Percentiles rank a stretch among this genome's conserved stretches.
Conservation (phyloP, 2,329 filamentous ascomycete species). For the Paracoccidioides brasiliensis region DNA sequence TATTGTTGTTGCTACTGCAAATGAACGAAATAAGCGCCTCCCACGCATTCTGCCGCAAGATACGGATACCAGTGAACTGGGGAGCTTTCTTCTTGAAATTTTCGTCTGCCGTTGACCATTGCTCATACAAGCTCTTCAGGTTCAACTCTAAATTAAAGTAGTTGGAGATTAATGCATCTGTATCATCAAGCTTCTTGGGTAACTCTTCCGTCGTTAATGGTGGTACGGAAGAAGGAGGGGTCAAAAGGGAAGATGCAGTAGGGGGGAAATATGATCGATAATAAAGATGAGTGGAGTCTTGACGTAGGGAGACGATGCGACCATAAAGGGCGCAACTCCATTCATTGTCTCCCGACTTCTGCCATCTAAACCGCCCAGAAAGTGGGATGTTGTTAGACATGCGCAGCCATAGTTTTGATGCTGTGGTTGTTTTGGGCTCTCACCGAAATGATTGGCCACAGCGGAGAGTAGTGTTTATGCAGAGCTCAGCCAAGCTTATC, state of each 20-base stretch:
- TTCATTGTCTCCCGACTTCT: conserved; percentile 62
- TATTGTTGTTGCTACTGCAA: conserved; percentile 98
- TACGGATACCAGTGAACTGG: conserved; percentile 79
- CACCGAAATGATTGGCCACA: conserved; percentile 87
- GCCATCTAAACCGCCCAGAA: conserved; percentile 50
- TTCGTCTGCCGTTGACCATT: conserved; percentile 74
- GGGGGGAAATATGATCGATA: conserved; percentile 57
- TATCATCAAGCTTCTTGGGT: conserved; percentile 47
- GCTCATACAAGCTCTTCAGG: conserved; percentile 59
- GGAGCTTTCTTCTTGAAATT: conserved; percentile 84
- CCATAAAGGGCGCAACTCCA: conserved; percentile 86
- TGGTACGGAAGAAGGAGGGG: conserved; percentile 26
- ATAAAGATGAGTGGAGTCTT: conserved; percentile 65
- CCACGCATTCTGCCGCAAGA: conserved; percentile 91
- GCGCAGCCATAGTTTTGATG: neutral
- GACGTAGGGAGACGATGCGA: conserved; percentile 69
- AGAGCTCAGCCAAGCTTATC: conserved; percentile 69
- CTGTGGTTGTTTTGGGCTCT: conserved; percentile 4
- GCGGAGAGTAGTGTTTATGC: conserved; percentile 83
- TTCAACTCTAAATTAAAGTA: conserved; percentile 83
- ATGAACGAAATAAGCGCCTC: conserved; percentile 90
- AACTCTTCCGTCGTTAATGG: conserved; percentile 19
- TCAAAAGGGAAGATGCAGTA: conserved; percentile 21
- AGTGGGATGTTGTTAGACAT: neutral
- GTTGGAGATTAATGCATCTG: conserved; percentile 58